Conservation (phyloP, 2,329 filamentous ascomycete genomes). For the Phialocephala subalpina region DNA sequence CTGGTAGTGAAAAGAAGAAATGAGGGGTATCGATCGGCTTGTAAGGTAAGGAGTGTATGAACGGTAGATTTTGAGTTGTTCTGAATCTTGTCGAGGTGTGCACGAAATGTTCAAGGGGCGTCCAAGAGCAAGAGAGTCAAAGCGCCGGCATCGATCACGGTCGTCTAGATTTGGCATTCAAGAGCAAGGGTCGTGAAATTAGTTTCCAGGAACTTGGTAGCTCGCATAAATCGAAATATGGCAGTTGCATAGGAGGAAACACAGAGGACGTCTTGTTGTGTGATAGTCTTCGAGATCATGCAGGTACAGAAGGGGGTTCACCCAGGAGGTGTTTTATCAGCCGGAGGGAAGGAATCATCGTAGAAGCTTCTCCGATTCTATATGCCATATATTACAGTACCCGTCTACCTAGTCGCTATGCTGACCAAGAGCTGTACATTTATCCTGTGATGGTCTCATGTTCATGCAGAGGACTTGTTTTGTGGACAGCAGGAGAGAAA, state of each 20-base stretch:
- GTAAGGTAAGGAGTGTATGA: constrained; percentile 10
- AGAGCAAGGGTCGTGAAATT: constrained; percentile 5
- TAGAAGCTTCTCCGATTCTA: constrained; percentile 4
- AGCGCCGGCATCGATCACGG: constrained; percentile 4
- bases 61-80: background rate
- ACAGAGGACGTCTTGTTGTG: constrained; percentile 6
- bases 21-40: constrained; percentile 7
- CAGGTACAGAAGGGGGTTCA: constrained; percentile 13
- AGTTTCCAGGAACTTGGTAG: constrained; percentile 9
- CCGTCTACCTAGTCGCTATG: background rate
- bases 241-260: constrained; percentile 10
- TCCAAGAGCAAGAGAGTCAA: background rate
- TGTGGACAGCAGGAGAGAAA: background rate
- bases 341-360: background rate
- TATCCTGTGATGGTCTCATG: background rate
- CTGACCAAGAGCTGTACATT: background rate
- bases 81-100: background rate
- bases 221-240: constrained; percentile 9
- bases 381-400: background rate
- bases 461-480: constrained; percentile 3
- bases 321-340: background rate
- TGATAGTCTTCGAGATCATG: constrained; percentile 21
- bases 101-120: background rate
- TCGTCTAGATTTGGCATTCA: constrained; percentile 15
- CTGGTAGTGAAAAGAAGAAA: background rate